Conservation (phyloP, 257 asterid genomes). For the Plectranthus barbatus region DNA sequence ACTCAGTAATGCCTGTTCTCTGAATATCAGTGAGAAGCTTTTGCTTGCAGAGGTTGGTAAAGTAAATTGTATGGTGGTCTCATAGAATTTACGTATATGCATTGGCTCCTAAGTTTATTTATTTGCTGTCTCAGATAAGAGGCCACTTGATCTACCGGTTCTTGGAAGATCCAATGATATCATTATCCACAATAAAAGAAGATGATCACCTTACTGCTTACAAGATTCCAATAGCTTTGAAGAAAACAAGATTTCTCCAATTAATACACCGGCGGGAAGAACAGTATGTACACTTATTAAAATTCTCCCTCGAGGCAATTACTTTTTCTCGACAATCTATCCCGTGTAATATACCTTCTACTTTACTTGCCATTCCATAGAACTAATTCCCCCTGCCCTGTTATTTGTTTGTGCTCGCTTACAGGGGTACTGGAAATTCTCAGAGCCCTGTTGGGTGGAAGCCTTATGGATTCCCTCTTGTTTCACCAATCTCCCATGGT, state of each 20-base stretch:
- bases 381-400: background rate
- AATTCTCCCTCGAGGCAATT: background rate
- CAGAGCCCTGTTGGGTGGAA: conserved; percentile 81
- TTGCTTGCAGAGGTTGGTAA: conserved; percentile 88
- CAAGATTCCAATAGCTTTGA: conserved; percentile 67
- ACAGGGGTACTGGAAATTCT: conserved; percentile 65
- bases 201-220: conserved; percentile 95
- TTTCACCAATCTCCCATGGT: conserved; percentile 82
- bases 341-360: background rate
- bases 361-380: background rate
- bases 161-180: conserved; percentile 81
- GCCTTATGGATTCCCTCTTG: conserved; percentile 98
- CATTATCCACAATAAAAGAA: conserved; percentile 74
- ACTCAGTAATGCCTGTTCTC: conserved; percentile 66
- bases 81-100: background rate
- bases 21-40: conserved; percentile 80
- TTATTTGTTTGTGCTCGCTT: conserved; percentile 14
- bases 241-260: conserved; percentile 82
- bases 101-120: conserved; percentile 9
- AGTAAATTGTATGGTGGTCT: conserved; percentile 13
- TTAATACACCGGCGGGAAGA: conserved; percentile 93
- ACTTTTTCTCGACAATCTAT: background rate
- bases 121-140: conserved; percentile 52
- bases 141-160: conserved; percentile 86
- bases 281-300: conserved; percentile 42